phyloP scores from a whole-genome alignment of 2,329 filamentous ascomycete species.

The Raffaelea ambrosiae region DNA sequence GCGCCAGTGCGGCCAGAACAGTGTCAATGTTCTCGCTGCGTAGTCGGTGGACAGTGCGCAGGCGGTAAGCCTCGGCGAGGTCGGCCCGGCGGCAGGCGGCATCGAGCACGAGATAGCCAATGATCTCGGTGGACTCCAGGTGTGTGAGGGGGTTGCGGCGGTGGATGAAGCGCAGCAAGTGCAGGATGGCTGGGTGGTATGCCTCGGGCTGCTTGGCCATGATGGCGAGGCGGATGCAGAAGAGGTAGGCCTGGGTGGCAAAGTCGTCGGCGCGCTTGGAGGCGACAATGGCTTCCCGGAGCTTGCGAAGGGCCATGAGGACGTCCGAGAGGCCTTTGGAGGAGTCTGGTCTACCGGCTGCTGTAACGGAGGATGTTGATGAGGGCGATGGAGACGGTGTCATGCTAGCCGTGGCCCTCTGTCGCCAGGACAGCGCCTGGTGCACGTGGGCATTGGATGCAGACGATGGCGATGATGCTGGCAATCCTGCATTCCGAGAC shows the following conservation, averaged over 20 bases:
- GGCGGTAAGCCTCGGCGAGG: constrained; percentile 61
- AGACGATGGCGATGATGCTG: not conserved
- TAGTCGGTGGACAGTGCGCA: constrained; percentile 54
- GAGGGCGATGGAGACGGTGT: not conserved
- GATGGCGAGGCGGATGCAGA: constrained; percentile 78
- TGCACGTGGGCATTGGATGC: not conserved
- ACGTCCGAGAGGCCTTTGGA: constrained; percentile 61
- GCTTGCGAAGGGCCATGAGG: constrained; percentile 77
- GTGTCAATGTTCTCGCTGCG: constrained; percentile 60
- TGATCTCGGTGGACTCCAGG: constrained; percentile 70
- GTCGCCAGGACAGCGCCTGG: not conserved
- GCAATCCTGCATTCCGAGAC: not conserved
- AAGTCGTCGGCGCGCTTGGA: constrained; percentile 70
- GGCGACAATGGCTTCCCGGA: constrained; percentile 82
- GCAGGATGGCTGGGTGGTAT: constrained; percentile 78
- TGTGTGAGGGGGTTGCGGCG: constrained; percentile 56
- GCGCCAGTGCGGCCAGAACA: constrained; percentile 61
- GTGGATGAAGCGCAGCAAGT: constrained; percentile 68
- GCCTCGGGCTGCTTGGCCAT: constrained; percentile 76
- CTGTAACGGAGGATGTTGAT: constrained; percentile 1
- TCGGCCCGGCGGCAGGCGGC: constrained; percentile 76
- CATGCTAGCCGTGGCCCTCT: not conserved
- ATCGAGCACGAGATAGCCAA: constrained; percentile 76
- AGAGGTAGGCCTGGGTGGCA: constrained; percentile 81
- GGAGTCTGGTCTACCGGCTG: constrained; percentile 10